Base-by-base conservation (phyloP, 2,329 filamentous ascomycete genomes). In the Monosporascus sp. region DNA sequence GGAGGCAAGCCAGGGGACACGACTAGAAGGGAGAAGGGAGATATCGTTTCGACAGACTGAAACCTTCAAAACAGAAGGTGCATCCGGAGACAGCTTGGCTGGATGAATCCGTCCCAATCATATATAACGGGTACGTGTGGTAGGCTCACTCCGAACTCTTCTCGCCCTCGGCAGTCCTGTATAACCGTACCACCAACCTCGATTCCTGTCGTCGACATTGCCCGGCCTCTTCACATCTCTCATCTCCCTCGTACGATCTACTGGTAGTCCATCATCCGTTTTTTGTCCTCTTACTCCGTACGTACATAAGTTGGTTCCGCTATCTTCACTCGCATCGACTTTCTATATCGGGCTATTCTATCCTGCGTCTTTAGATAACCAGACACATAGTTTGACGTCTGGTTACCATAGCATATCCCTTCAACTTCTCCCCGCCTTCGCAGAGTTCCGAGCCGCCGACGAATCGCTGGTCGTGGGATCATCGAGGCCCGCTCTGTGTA, bases 141-240 rank as follows among this genome's bases (percentile, higher is more conserved):
- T 47, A 47, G 35, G 18, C 18, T 47, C 24, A 24, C 24, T 18
- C 24, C 22, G 22, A 14, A 14, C 45, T 47, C 24, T 24, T 47
- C 45, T 24, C 11, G 11, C 14, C 4, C 11, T 35, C 11, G 31
- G 4, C 4, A 35, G 31, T 5, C 31, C 31, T 35, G 22, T 26
- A 37, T 51, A 18, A n/a, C 17, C 31, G 28, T 31, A 14, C 49
- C 9, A 35, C 48, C 52, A 49, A 49, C 22, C 24, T 45, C 37
- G 28, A 48, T 47, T 51, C 45, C 37, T 15, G 55, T 37, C 44
- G 48, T 52, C 52, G 50, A 55, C 52, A 58, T 56, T 52, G 54
- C 50, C 51, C 52, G 56, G 57, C 51, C 54, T 57, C 53, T 47
- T 54, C 56, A 54, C 48, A 17, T 35, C 31, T 35, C 28, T 14